phyloP scores from a whole-genome alignment of 108 stramenopile genomes.

The Nitzschia putrida region DNA sequence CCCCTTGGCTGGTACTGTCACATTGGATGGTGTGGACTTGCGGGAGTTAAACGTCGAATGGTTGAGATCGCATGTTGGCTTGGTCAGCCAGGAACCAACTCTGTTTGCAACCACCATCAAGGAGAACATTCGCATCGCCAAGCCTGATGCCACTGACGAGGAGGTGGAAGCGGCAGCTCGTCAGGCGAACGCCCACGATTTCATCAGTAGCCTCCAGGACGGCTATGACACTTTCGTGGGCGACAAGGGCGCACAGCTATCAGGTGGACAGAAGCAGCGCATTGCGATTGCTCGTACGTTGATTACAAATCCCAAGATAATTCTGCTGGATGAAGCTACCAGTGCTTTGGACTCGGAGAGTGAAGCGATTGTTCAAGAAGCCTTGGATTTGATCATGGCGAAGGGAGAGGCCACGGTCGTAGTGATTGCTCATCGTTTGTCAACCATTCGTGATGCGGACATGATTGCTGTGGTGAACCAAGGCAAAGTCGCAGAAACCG shows the following conservation, averaged over 20 bases:
- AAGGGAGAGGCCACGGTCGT: slow-evolving; percentile 61
- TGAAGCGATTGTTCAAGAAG: slow-evolving; percentile 65
- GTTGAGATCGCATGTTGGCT: slow-evolving; percentile 67
- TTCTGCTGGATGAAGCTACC: slow-evolving; percentile 82
- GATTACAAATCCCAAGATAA: slow-evolving; percentile 68
- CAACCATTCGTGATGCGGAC: slow-evolving; percentile 81
- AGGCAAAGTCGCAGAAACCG: slow-evolving; percentile 76
- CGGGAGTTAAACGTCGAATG: slow-evolving; percentile 64
- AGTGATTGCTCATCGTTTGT: slow-evolving; percentile 81
- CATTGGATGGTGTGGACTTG: slow-evolving; percentile 83
- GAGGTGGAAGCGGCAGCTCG: slow-evolving; percentile 86
- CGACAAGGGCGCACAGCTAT: slow-evolving; percentile 81
- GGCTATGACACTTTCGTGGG: slow-evolving; percentile 70
- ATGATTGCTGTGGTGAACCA: slow-evolving; percentile 78
- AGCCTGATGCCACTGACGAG: slow-evolving; percentile 55
- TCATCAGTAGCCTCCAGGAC: slow-evolving; percentile 68
- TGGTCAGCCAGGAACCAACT: slow-evolving; percentile 90
- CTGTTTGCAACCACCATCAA: slow-evolving; percentile 92
- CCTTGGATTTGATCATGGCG: slow-evolving; percentile 35
- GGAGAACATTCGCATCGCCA: slow-evolving; percentile 90
- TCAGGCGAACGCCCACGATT: slow-evolving; percentile 89
- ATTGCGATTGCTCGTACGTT: slow-evolving; percentile 83
- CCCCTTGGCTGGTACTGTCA: slow-evolving; percentile 72
- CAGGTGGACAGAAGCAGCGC: slow-evolving; percentile 89
- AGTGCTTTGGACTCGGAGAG: slow-evolving; percentile 81